Percentiles rank a stretch among this genome's conserved stretches.
phyloP scores from a whole-genome alignment of 306 rosid species.

The Corylus americana region DNA sequence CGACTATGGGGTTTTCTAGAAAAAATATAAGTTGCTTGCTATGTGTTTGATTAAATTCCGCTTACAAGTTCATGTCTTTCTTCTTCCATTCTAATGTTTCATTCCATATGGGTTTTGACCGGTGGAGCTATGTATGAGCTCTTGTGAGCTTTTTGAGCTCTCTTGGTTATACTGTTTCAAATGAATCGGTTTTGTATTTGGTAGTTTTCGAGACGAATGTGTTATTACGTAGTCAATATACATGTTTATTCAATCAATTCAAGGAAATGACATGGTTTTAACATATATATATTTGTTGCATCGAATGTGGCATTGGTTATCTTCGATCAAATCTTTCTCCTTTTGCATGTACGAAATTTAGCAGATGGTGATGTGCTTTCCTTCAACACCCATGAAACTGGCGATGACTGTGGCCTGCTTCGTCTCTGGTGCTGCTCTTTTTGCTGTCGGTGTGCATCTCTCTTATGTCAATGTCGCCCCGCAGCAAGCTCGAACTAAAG shows the following conservation, averaged over 20 bases:
- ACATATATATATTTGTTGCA: background rate
- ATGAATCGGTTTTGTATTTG: background rate
- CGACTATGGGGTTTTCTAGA: background rate
- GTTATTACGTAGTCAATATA: background rate
- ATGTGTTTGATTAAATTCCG: background rate
- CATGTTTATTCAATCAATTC: too few species aligned
- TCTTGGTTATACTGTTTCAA: background rate
- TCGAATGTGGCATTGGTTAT: background rate
- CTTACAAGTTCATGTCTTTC: background rate
- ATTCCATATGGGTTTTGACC: background rate
- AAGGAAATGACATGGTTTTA: background rate
- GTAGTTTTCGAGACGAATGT: background rate
- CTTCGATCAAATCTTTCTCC: background rate
- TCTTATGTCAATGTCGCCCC: conserved; percentile 71
- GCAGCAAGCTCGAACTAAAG: conserved; percentile 68
- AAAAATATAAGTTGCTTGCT: background rate
- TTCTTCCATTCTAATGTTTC: background rate
- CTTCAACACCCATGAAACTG: conserved; percentile 71
- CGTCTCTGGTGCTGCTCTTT: conserved; percentile 57
- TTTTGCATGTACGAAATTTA: background rate
- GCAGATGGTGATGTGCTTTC: conserved; percentile 69
- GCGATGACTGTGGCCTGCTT: conserved; percentile 56
- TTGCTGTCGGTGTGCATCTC: conserved; percentile 54
- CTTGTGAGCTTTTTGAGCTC: background rate
- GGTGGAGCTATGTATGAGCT: background rate